Evolutionary conservation across 1,284 basidiomycete species (phyloP), one percentile per base, ranked within the genome.

Genomic region (Fomitopsis betulina): DNA sequence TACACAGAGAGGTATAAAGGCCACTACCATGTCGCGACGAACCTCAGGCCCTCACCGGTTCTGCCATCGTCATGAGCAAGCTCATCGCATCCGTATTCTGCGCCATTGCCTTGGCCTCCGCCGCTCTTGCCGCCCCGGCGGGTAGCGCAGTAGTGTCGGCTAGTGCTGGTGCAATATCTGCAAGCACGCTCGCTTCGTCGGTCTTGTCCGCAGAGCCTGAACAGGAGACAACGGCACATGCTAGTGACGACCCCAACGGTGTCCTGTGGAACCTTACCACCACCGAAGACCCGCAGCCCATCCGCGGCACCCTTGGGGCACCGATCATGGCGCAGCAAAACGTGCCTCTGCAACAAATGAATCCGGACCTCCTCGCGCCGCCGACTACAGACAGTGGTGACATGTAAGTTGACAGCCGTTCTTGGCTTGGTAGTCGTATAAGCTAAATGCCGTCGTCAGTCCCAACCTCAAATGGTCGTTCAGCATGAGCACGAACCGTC

Each of bases 401-500:
- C 58, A 73, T 89, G 83, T 85, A 71, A 59, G 83, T 62, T 27
- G 6, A 21, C 47, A 38, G 19, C 17, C n/a, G 37, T 57, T 70
- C 30, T 47, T 19, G 40, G 33, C 23, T 15, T 21, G 19, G 12
- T 5, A 30, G 27, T 2, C 27, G 27, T 30, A 45, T 5, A 15
- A 23, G 12, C 33, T 9, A 5, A 30, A n/a, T 21, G 9, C 25
- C 52, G 51, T 33, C 45, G 38, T 27, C 61, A 85, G 84, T 17
- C 59, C 67, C 15, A 86, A 87, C 63, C 80, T 83, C 12, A 89
- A 88, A 67, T 90, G 88, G 88, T 81, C 87, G 0, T 87, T 89
- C 69, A 72, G 76, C 58, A 69, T 89, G 59, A 87, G 85, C 58
- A 82, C 85, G 69, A 89, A 87, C 65, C 82, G 86, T 37, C 70